A percentile compares a stretch with the other conserved stretches of the same genome.
These are phyloP conservation scores for Colletotrichum eremochloae DNA, from an alignment of 2,329 filamentous ascomycete genomes.

Conservation along the genomic window DNA sequence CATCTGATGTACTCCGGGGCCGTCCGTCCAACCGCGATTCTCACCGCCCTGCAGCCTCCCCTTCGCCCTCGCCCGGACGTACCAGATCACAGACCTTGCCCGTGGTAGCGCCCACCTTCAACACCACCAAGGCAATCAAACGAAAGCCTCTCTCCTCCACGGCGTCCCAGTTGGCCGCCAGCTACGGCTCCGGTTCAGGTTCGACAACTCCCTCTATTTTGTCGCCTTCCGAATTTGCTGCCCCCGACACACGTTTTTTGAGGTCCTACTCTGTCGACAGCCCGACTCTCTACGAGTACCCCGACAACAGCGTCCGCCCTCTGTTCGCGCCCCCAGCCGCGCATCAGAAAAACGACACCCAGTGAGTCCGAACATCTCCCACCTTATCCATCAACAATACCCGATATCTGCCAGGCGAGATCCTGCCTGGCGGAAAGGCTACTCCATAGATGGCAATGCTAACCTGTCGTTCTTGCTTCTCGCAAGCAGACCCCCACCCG, in stretches of 20 bases:
- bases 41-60: constrained; percentile 43
- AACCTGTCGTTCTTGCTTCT: constrained; percentile 15
- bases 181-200: constrained; percentile 58
- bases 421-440: constrained; percentile 16
- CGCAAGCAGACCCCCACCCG: constrained; percentile 36
- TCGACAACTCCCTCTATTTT: constrained; percentile 45
- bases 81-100: constrained; percentile 43
- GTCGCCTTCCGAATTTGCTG: constrained; percentile 57
- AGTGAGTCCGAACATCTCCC: constrained; percentile 39
- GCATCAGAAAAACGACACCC: constrained; percentile 33
- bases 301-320: constrained; percentile 45
- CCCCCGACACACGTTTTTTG: constrained; percentile 67
- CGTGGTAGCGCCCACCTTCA: constrained; percentile 29
- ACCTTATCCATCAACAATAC: constrained; percentile 9
- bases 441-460: constrained; percentile 11
- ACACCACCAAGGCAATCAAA: constrained; percentile 56
- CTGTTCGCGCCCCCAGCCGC: constrained; percentile 40
- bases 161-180: constrained; percentile 64
- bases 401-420: background rate
- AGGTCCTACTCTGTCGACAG: constrained; percentile 70
- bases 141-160: constrained; percentile 72
- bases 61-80: constrained; percentile 42
- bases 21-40: constrained; percentile 38
- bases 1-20: constrained; percentile 39
- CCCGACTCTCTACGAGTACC: constrained; percentile 73